Conservation (phyloP, 2,329 filamentous ascomycete species). For the Sarocladiaceae sp. region DNA sequence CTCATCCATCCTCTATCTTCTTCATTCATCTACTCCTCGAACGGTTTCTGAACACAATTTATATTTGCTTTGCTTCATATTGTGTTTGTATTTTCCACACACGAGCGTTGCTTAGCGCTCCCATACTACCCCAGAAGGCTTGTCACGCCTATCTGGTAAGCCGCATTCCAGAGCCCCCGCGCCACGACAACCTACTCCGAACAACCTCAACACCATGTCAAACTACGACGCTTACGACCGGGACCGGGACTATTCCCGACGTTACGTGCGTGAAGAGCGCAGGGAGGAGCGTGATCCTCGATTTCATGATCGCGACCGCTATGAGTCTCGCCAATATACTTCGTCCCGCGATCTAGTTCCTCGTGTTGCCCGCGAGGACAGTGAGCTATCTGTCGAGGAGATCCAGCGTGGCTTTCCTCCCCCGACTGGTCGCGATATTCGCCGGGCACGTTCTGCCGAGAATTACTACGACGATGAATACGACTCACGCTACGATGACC, state of each 20-base stretch:
- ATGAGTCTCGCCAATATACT: conserved; percentile 30
- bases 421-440: conserved; percentile 45
- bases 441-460: conserved; percentile 60
- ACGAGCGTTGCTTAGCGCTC: background rate
- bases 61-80: too few relatives aligned
- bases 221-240: conserved; percentile 51
- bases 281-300: conserved; percentile 46
- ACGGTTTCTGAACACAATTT: background rate
- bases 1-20: conserved; percentile 5
- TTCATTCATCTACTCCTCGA: conserved; percentile 6
- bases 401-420: conserved; percentile 79
- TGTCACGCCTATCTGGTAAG: background rate
- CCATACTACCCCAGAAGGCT: background rate
- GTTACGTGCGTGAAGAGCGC: conserved; percentile 48
- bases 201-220: conserved; percentile 23
- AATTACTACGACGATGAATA: conserved; percentile 53
- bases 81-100: too few relatives aligned
- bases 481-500: conserved; percentile 21
- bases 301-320: conserved; percentile 35
- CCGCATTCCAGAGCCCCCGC: background rate
- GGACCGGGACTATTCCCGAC: conserved; percentile 36
- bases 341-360: conserved; percentile 46
- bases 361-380: conserved; percentile 56
- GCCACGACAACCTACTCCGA: conserved; percentile 1
- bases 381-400: conserved; percentile 71